These are phyloP conservation scores for Backusella circina DNA, from an alignment of 192 early-diverging fungal species.

Conservation along the genomic window DNA sequence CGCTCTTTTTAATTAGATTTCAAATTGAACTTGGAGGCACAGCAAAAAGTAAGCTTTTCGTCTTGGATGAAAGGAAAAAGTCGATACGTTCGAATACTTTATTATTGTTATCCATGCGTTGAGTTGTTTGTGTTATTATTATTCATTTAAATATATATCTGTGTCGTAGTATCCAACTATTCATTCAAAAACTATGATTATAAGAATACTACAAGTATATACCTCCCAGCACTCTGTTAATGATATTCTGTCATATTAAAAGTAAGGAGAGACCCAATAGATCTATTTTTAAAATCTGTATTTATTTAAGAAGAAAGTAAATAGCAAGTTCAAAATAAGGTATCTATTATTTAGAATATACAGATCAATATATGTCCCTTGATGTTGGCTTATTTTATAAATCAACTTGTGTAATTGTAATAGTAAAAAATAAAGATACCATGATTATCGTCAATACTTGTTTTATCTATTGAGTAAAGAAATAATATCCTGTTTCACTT, in stretches of 20 bases:
- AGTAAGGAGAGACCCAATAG: neutral
- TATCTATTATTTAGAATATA: neutral
- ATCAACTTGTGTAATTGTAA: neutral
- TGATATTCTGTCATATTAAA: neutral
- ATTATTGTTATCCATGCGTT: neutral
- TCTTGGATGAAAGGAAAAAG: neutral
- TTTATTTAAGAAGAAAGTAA: neutral
- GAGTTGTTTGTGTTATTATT: neutral
- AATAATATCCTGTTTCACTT: no score
- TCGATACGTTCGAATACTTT: neutral
- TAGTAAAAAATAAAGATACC: neutral
- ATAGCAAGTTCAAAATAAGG: neutral
- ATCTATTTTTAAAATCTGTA: neutral
- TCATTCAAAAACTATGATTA: neutral
- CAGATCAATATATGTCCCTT: neutral
- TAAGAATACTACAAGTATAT: neutral
- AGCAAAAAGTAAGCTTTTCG: neutral
- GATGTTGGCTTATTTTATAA: neutral
- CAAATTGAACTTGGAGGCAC: neutral
- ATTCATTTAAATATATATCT: neutral
- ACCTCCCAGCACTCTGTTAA: neutral
- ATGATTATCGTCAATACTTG: neutral
- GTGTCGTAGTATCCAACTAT: neutral
- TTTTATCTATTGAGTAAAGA: neutral
- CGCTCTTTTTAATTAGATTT: neutral